Base-by-base conservation (phyloP, 202 grass and related monocot species). In the Alloteropsis angusta region DNA sequence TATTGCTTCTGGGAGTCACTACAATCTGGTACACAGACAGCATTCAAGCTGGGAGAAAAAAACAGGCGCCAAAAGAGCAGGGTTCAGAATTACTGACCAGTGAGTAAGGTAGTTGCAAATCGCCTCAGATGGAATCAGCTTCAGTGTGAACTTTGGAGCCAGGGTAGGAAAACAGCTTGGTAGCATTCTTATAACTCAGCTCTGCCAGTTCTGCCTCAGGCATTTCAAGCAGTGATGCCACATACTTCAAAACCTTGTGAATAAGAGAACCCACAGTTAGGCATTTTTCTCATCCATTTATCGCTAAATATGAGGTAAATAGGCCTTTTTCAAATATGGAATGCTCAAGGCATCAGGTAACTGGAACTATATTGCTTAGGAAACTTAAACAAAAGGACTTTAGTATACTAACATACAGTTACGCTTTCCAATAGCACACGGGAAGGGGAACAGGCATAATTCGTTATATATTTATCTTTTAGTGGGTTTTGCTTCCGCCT, bases 211-310 rank as follows among this genome's bases (percentile, higher is more conserved):
- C 85, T 37, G 65, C 76, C 52, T 93, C 76, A 23, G 87, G 69
- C 84, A 95, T 93, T 85, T 98, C 90, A 34, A 98, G 92, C 39
- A 98, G 71, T 11, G 83, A 89, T 3, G 92, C 72, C 3, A 87
- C 90, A 78, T 89, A 95, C 48, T 82, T 85, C 71, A 93, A 71
- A 65, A 95, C 89, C 87, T 95, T 75, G 71, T 67, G 73, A 76
- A 65, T 42, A 69, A 35, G 41, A 48, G 36, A 46, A 18, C 22
- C 7, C 6, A n/a, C 17, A 7, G 11, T 38, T 39, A 61, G 70
- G 19, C 1, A 12, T n/a, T n/a, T 71, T 66, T 55, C 5, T 75
- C 22, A 37, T 69, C 46, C 42, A 58, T 52, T 59, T 59, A 80
- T 23, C 61, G 1, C 14, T 83, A 9, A 41, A 38, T 60, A 11